Percentiles rank a stretch among this genome's conserved stretches.
These are phyloP conservation scores for Ophiosphaerella korrae DNA, from an alignment of 2,329 filamentous ascomycete genomes.

Conservation along the genomic window DNA sequence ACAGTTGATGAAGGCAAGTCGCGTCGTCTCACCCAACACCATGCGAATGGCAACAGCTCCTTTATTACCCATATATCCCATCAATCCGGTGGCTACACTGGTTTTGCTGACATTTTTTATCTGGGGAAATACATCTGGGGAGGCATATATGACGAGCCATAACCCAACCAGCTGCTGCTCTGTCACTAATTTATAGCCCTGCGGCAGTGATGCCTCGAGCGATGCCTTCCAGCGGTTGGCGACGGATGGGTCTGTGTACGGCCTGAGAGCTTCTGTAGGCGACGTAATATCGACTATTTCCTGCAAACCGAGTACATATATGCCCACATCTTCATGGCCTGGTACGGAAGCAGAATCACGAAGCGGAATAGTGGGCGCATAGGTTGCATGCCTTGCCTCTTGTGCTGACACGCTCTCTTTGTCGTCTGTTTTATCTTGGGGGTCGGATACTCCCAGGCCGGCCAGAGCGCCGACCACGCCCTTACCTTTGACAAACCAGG, in stretches of 20 bases:
- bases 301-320: constrained; percentile 90
- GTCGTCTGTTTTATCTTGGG: constrained; percentile 37
- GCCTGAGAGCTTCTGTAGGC: constrained; percentile 76
- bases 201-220: constrained; percentile 73
- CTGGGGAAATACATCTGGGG: constrained; percentile 72
- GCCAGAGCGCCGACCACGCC: constrained; percentile 69
- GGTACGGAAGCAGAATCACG: constrained; percentile 55
- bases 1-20: constrained; percentile 86
- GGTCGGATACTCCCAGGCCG: constrained; percentile 50
- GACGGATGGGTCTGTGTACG: constrained; percentile 73
- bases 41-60: constrained; percentile 83
- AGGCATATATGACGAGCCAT: constrained; percentile 82
- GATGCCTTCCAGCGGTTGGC: constrained; percentile 81
- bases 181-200: constrained; percentile 75
- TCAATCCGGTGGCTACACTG: constrained; percentile 83
- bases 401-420: constrained; percentile 55
- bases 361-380: constrained; percentile 51
- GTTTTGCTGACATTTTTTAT: constrained; percentile 82
- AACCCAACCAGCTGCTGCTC: constrained; percentile 87
- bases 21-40: constrained; percentile 86
- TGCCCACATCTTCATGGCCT: constrained; percentile 72
- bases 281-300: constrained; percentile 88
- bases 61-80: constrained; percentile 96
- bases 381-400: constrained; percentile 53
- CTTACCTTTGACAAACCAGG: constrained; percentile 84